Evolutionary conservation across 768 basidiomycete species (phyloP).

Genomic region (Lentinula sp.): DNA sequence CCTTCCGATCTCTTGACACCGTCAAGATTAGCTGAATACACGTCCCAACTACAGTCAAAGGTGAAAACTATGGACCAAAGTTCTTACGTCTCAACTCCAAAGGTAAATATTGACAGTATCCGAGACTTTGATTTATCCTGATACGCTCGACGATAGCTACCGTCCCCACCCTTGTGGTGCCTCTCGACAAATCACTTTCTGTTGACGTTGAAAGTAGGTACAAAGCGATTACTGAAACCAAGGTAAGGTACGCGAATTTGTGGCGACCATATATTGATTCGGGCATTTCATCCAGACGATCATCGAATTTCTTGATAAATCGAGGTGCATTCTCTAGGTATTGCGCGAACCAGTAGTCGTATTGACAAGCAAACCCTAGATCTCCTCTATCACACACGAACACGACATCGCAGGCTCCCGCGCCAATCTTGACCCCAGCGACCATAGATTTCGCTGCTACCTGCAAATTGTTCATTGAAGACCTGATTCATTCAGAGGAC

Average conservation of each 20-base stretch:
- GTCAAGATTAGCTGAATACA: not conserved
- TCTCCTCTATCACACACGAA: slow-evolving; percentile 60
- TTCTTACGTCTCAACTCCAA: slow-evolving; percentile 76
- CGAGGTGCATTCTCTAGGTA: slow-evolving; percentile 31
- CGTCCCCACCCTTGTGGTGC: slow-evolving; percentile 82
- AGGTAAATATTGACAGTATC: slow-evolving; percentile 32
- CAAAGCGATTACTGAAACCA: slow-evolving; percentile 71
- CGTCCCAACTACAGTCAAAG: slow-evolving; percentile 46
- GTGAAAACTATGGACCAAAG: slow-evolving; percentile 71
- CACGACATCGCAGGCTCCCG: slow-evolving; percentile 67
- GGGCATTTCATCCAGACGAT: slow-evolving; percentile 43
- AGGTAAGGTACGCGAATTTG: slow-evolving; percentile 32
- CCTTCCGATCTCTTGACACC: not conserved
- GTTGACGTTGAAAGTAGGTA: slow-evolving; percentile 72
- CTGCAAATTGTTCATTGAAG: slow-evolving; percentile 48
- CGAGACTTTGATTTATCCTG: not conserved
- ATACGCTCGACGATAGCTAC: slow-evolving; percentile 40
- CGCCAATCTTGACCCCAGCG: slow-evolving; percentile 72
- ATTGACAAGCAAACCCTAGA: not conserved
- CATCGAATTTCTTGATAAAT: slow-evolving; percentile 78
- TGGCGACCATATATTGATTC: slow-evolving; percentile 2
- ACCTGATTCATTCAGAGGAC: slow-evolving; percentile 55
- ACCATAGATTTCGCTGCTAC: slow-evolving; percentile 64
- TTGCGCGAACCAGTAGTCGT: not conserved
- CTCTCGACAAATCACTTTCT: slow-evolving; percentile 64